A percentile compares a stretch with the other conserved stretches of the same genome.
These are phyloP conservation scores for Selaginella moellendorffii DNA, from an alignment of 75 land plant species.

Conservation along the genomic window DNA sequence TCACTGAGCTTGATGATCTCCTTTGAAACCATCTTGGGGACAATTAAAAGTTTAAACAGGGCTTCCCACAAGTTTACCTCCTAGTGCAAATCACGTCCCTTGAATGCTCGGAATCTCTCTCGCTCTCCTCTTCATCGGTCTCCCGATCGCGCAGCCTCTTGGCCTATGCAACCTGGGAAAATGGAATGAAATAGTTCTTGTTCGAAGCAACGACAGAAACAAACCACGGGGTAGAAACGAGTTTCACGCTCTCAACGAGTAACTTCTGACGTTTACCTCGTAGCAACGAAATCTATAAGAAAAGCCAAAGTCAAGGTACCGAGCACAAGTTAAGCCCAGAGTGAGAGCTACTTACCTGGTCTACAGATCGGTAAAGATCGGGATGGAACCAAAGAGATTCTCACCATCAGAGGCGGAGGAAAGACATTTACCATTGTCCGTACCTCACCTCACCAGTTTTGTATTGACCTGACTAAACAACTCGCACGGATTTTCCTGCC, in stretches of 20 bases:
- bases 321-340: neutral
- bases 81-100: no score
- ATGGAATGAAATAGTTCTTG: neutral
- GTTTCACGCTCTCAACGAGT: neutral
- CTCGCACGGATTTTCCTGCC: neutral
- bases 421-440: slow-evolving; percentile 64
- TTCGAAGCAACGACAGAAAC: neutral
- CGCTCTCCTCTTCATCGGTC: no score
- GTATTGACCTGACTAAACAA: neutral
- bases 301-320: slow-evolving; percentile 80
- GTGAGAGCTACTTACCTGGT: neutral
- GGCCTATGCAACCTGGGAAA: neutral
- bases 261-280: slow-evolving; percentile 8
- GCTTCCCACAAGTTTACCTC: no score
- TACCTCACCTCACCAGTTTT: slow-evolving; percentile 25
- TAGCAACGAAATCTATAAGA: slow-evolving; percentile 63
- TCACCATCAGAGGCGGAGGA: slow-evolving; percentile 73
- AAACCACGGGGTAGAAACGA: slow-evolving; percentile 9
- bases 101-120: no score
- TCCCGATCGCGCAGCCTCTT: no score
- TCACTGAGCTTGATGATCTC: no score
- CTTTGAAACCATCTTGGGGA: no score
- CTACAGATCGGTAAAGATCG: slow-evolving; percentile 66
- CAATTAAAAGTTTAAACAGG: no score
- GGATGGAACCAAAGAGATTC: slow-evolving; percentile 54